Evolutionary conservation across 306 rosid species (phyloP).

Genomic region (Castanea mollissima): DNA sequence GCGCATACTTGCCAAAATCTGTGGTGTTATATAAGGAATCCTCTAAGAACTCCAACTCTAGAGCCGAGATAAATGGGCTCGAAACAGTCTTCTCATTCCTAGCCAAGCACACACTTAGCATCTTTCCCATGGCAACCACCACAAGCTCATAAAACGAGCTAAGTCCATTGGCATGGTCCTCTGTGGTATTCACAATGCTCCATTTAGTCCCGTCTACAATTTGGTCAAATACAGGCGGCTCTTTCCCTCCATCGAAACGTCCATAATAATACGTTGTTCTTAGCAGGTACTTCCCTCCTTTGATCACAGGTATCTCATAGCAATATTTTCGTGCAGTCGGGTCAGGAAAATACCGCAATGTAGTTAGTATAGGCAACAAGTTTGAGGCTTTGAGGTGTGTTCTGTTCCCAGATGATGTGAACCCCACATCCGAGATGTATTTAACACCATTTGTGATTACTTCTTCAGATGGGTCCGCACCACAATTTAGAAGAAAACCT

Average conservation of each 20-base stretch:
- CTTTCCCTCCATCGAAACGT: slow-evolving; percentile 59
- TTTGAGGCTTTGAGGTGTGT: slow-evolving; percentile 30
- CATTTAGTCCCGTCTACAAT: slow-evolving; percentile 78
- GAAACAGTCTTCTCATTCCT: slow-evolving; percentile 56
- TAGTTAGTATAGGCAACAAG: slow-evolving; percentile 50
- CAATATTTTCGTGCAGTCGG: slow-evolving; percentile 58
- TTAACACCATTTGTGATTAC: slow-evolving; percentile 35
- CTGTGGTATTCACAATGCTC: slow-evolving; percentile 69
- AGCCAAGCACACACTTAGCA: slow-evolving; percentile 71
- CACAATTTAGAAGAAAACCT: slow-evolving; percentile 71
- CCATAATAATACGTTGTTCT: slow-evolving; percentile 75
- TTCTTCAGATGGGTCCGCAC: slow-evolving; percentile 30
- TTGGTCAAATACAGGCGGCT: slow-evolving; percentile 87
- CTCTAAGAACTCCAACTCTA: slow-evolving; percentile 64
- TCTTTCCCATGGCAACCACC: slow-evolving; percentile 43
- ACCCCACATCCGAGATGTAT: slow-evolving; percentile 58
- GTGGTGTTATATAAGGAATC: slow-evolving; percentile 65
- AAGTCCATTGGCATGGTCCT: slow-evolving; percentile 64
- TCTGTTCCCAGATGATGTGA: slow-evolving; percentile 45
- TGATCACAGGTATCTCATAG: slow-evolving; percentile 51
- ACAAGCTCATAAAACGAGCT: slow-evolving; percentile 72
- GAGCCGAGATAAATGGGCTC: slow-evolving; percentile 80
- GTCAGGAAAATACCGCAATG: slow-evolving; percentile 74
- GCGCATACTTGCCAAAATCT: slow-evolving; percentile 64
- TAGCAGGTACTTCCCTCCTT: slow-evolving; percentile 57